A percentile compares a stretch with the other conserved stretches of the same genome.
Evolutionary conservation across 805 yeast species (phyloP).

Genomic region (Metschnikowia lunata): DNA sequence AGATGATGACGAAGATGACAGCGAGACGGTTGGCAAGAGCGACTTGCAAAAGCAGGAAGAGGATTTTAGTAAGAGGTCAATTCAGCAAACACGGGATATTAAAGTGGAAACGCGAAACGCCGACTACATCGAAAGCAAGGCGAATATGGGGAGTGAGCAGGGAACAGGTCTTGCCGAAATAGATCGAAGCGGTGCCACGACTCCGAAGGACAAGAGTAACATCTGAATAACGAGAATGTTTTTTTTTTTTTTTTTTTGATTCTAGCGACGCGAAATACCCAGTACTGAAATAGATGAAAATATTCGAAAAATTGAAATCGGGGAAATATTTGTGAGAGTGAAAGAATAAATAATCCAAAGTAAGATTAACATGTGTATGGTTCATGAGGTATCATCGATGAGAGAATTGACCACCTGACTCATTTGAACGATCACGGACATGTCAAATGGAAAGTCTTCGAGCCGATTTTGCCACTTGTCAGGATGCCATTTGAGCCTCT

Average conservation of each 20-base stretch:
- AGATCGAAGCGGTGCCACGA: slow-evolving; percentile 15
- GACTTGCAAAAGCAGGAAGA: background rate
- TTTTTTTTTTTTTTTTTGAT: background rate
- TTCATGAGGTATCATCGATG: too few relatives aligned
- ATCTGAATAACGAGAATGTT: background rate
- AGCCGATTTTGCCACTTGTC: slow-evolving; percentile 48
- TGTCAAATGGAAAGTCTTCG: slow-evolving; percentile 19
- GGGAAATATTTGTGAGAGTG: too few relatives aligned
- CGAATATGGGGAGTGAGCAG: too few relatives aligned
- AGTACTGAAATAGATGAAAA: background rate
- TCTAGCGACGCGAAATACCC: background rate
- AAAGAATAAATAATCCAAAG: too few relatives aligned
- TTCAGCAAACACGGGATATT: background rate
- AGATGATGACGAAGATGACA: slow-evolving; percentile 10
- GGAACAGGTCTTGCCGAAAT: background rate
- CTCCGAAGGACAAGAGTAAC: slow-evolving; percentile 15
- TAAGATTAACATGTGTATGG: too few relatives aligned
- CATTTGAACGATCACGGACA: slow-evolving; percentile 26
- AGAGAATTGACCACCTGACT: slow-evolving; percentile 28
- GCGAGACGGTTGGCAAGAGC: slow-evolving; percentile 5
- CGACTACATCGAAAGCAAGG: too few relatives aligned
- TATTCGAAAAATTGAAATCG: slow-evolving; percentile 5
- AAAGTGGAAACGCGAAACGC: too few relatives aligned
- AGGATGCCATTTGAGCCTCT: slow-evolving; percentile 68
- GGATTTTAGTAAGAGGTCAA: background rate